Conservation (phyloP, 139 green algal species). For the Asterochloris erici region DNA sequence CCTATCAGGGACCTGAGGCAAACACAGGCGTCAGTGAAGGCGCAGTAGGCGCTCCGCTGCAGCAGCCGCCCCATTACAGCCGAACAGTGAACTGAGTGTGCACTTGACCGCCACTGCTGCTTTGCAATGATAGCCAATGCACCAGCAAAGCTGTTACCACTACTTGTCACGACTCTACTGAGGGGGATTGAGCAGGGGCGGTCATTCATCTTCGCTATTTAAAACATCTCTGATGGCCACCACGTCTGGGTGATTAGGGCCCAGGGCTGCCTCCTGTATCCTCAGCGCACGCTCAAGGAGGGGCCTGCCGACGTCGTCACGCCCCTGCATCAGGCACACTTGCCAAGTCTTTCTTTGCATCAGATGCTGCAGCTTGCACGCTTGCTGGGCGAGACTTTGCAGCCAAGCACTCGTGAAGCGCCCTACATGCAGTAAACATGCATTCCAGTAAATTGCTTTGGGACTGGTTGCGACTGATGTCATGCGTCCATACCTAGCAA, state of each 20-base stretch:
- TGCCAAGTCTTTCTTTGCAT: neutral
- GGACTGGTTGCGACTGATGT: too few relatives aligned
- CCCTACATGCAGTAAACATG: neutral
- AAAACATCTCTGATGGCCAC: slow-evolving; percentile 90
- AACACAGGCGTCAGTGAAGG: too few relatives aligned
- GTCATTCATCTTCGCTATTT: slow-evolving; percentile 43
- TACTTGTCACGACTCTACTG: too few relatives aligned
- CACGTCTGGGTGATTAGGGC: slow-evolving; percentile 86
- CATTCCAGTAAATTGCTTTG: neutral
- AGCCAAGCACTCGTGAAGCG: neutral
- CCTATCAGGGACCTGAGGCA: slow-evolving; percentile 5
- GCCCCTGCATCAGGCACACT: slow-evolving; percentile 39
- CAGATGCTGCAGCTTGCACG: neutral
- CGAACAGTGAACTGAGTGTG: too few relatives aligned
- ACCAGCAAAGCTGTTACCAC: too few relatives aligned
- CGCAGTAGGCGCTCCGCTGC: too few relatives aligned
- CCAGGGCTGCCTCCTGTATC: slow-evolving; percentile 76
- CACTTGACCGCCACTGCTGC: too few relatives aligned
- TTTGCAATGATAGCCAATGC: too few relatives aligned
- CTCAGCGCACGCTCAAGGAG: slow-evolving; percentile 79
- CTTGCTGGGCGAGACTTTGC: neutral
- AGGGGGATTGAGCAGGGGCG: too few relatives aligned
- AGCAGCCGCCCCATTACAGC: too few relatives aligned
- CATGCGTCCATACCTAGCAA: too few relatives aligned
- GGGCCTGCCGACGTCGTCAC: slow-evolving; percentile 68